Evolutionary conservation across 2,329 filamentous ascomycete genomes (phyloP).

Genomic region (Colletotrichum falcatum): DNA sequence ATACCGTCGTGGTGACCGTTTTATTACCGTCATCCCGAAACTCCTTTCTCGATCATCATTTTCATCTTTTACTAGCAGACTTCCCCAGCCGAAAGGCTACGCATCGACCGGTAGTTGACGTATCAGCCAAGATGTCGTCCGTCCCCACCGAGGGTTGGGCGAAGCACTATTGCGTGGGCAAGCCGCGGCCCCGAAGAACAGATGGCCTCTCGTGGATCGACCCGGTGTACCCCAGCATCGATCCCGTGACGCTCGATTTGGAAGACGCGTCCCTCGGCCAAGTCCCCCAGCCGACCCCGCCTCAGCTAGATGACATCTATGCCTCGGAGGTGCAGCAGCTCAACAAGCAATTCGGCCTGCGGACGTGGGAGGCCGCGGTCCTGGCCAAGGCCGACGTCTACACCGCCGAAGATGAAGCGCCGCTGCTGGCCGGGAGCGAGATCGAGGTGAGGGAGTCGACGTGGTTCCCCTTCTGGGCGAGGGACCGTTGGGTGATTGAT

Average conservation of each 20-base stretch:
- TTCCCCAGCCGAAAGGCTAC: too few relatives aligned
- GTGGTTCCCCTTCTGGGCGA: constrained; percentile 34
- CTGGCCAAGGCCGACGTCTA: constrained; percentile 14
- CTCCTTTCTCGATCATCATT: neutral
- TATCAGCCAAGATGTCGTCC: neutral
- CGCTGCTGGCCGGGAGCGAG: neutral
- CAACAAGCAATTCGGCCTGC: constrained; percentile 12
- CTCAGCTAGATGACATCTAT: constrained; percentile 34
- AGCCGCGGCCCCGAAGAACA: constrained; percentile 3
- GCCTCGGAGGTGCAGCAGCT: constrained; percentile 22
- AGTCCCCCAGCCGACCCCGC: neutral
- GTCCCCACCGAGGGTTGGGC: constrained; percentile 2
- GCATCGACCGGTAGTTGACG: neutral
- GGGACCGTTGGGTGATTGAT: constrained; percentile 35
- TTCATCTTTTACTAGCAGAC: neutral
- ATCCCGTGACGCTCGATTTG: constrained; percentile 17
- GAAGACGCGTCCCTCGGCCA: neutral
- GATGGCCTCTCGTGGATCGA: constrained; percentile 33
- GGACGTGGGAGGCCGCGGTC: constrained; percentile 35
- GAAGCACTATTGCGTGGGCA: constrained; percentile 4
- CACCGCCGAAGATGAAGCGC: neutral
- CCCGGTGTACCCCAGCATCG: constrained; percentile 7
- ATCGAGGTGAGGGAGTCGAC: constrained; percentile 22
- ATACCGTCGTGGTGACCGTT: neutral
- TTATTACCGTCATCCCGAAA: too few relatives aligned